These are phyloP conservation scores for Eimeria praecox DNA, from an alignment of 169 alveolate species.

Conservation along the genomic window DNA sequence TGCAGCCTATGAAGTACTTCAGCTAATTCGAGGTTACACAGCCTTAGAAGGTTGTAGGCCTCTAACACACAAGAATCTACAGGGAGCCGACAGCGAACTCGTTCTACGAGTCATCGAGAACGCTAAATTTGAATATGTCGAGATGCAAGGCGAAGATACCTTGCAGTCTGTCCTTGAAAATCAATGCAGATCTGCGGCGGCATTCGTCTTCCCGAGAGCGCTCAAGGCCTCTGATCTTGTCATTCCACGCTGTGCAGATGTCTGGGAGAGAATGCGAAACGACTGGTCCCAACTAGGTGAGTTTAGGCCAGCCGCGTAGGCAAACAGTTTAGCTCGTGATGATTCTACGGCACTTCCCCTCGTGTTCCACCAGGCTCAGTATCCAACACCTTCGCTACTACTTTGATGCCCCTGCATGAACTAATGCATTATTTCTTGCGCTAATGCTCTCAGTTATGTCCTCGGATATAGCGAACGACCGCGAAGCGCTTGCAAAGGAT, in stretches of 20 bases:
- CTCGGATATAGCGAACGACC: slow-evolving; percentile 1
- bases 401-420: not conserved
- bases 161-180: slow-evolving; percentile 45
- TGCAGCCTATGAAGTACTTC: slow-evolving; percentile 62
- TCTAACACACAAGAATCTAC: slow-evolving; percentile 33
- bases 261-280: slow-evolving; percentile 33
- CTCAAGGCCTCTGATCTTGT: not conserved
- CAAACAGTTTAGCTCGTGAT: not conserved
- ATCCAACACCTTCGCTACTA: not conserved
- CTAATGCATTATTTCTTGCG: not conserved
- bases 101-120: slow-evolving; percentile 49
- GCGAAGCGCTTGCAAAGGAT: slow-evolving; percentile 56
- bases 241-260: slow-evolving; percentile 18
- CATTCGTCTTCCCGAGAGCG: slow-evolving; percentile 21
- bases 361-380: not conserved
- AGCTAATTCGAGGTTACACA: slow-evolving; percentile 25
- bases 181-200: slow-evolving; percentile 47
- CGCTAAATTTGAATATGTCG: slow-evolving; percentile 1
- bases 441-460: not conserved
- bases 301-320: not conserved
- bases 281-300: slow-evolving; percentile 72
- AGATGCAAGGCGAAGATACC: slow-evolving; percentile 45
- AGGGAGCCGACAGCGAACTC: slow-evolving; percentile 49
- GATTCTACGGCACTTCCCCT: not conserved
- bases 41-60: slow-evolving; percentile 59